phyloP scores from a whole-genome alignment of 176 grass and related monocot genomes.

The Zizania latifolia region DNA sequence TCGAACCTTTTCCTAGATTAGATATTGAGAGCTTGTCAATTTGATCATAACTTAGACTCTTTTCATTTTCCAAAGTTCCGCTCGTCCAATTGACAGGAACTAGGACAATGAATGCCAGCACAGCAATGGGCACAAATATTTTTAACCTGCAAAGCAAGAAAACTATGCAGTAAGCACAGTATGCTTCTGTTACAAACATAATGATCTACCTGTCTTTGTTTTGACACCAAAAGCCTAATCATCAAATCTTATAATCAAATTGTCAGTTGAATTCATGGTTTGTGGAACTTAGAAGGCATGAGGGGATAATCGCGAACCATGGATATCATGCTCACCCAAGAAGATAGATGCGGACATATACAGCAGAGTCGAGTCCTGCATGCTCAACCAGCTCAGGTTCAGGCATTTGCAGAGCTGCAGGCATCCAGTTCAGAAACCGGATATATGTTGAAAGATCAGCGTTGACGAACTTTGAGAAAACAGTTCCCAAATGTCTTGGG shows the following conservation, averaged over 20 bases:
- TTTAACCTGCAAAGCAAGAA: constrained; percentile 64
- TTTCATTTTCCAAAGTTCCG: constrained; percentile 52
- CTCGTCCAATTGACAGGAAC: constrained; percentile 91
- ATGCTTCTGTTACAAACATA: neutral
- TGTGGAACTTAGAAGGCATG: neutral
- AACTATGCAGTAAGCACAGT: constrained; percentile 20
- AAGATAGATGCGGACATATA: constrained; percentile 84
- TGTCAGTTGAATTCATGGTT: neutral
- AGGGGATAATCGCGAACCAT: constrained; percentile 19
- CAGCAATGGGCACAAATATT: constrained; percentile 83
- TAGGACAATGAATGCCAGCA: constrained; percentile 62
- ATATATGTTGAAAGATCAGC: constrained; percentile 67
- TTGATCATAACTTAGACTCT: constrained; percentile 56
- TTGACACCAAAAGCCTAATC: neutral
- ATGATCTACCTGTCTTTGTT: neutral
- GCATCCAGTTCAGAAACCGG: constrained; percentile 94
- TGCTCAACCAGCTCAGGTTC: constrained; percentile 80
- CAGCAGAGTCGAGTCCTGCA: constrained; percentile 79
- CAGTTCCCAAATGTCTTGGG: constrained; percentile 44
- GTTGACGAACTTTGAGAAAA: constrained; percentile 75
- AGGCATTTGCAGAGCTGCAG: constrained; percentile 86
- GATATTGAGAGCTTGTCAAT: constrained; percentile 98
- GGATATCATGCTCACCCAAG: constrained; percentile 61
- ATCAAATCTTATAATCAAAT: neutral
- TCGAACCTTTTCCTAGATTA: constrained; percentile 76